Conservation (phyloP, 495 filamentous ascomycete species). For the Penicillium coffeae region DNA sequence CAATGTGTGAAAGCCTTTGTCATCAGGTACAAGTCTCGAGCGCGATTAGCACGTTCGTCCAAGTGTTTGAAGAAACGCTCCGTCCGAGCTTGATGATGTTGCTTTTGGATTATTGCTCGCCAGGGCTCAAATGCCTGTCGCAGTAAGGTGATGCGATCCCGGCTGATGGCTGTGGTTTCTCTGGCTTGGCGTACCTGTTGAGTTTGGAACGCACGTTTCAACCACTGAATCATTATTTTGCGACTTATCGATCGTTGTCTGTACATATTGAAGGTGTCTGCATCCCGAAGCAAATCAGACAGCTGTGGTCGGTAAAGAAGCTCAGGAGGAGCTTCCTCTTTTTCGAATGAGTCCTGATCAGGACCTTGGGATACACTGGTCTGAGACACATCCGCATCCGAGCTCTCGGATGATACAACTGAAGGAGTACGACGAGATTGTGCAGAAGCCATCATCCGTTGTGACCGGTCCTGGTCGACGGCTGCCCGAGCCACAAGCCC, state of each 20-base stretch:
- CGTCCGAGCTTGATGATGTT: constrained; percentile 46
- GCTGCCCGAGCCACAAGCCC: constrained; percentile 31
- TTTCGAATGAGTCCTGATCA: constrained; percentile 26
- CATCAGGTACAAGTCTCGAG: constrained; percentile 62
- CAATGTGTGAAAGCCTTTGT: constrained; percentile 73
- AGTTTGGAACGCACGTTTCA: constrained; percentile 45
- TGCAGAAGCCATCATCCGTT: constrained; percentile 25
- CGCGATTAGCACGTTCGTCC: constrained; percentile 56
- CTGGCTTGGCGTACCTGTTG: constrained; percentile 44
- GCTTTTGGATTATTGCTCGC: constrained; percentile 47
- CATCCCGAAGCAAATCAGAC: constrained; percentile 55
- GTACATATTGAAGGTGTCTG: constrained; percentile 55
- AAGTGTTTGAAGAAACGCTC: constrained; percentile 60
- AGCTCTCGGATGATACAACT: constrained; percentile 21
- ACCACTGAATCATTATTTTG: constrained; percentile 51
- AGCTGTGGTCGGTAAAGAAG: constrained; percentile 50
- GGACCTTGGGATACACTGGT: constrained; percentile 22
- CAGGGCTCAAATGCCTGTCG: constrained; percentile 56
- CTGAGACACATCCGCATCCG: constrained; percentile 22
- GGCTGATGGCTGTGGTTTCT: constrained; percentile 44
- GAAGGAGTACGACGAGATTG: constrained; percentile 18
- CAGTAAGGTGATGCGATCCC: constrained; percentile 51
- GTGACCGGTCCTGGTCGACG: constrained; percentile 36
- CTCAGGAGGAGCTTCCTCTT: constrained; percentile 30
- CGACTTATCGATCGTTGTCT: constrained; percentile 45